Conservation (phyloP, 2,329 filamentous ascomycete species). For the Phoma sp. region DNA sequence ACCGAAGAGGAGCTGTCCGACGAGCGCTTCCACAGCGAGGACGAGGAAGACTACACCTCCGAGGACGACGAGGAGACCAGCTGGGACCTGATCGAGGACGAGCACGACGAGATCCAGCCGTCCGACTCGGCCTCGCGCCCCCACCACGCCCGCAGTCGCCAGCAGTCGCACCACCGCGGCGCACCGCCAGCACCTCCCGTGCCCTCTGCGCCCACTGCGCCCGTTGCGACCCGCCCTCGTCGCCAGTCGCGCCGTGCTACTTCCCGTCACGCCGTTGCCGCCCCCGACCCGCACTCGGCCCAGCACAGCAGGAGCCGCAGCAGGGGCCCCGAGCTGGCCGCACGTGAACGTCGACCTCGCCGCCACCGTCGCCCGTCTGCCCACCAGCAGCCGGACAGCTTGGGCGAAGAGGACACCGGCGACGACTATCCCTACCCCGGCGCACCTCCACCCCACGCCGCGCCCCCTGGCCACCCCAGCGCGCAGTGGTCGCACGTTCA, state of each 20-base stretch:
- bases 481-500: slow-evolving; percentile 49
- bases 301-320: slow-evolving; percentile 44
- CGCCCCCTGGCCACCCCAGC: slow-evolving; percentile 45
- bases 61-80: slow-evolving; percentile 43
- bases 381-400: slow-evolving; percentile 27
- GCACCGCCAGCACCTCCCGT: slow-evolving; percentile 35
- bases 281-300: slow-evolving; percentile 42
- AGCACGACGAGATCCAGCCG: slow-evolving; percentile 54
- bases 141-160: slow-evolving; percentile 34
- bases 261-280: slow-evolving; percentile 45
- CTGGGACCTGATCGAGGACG: slow-evolving; percentile 37
- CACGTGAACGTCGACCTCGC: slow-evolving; percentile 38
- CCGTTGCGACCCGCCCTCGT: slow-evolving; percentile 47
- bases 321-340: slow-evolving; percentile 29
- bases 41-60: slow-evolving; percentile 40
- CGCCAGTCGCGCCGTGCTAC: slow-evolving; percentile 51
- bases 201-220: slow-evolving; percentile 38
- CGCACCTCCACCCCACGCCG: slow-evolving; percentile 33
- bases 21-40: slow-evolving; percentile 1
- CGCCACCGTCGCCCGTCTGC: slow-evolving; percentile 45
- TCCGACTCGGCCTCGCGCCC: slow-evolving; percentile 59
- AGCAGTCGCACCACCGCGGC: slow-evolving; percentile 38
- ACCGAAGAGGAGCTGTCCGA: slow-evolving; percentile 37
- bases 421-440: slow-evolving; percentile 56
- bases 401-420: slow-evolving; percentile 45